Evolutionary conservation across 192 early-diverging fungal species (phyloP).

Genomic region (Dissophora globulifera): DNA sequence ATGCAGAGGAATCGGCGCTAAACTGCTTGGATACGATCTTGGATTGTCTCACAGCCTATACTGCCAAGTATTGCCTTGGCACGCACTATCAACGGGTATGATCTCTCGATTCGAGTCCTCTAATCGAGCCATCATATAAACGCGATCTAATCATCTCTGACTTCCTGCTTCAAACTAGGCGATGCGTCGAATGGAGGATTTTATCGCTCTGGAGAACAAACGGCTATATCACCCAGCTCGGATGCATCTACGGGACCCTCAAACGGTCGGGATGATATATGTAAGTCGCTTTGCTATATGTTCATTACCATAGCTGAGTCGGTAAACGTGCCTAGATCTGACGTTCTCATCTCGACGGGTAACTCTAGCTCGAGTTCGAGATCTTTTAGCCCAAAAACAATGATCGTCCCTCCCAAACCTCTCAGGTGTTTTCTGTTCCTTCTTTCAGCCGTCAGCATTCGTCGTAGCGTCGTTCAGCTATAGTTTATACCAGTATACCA

Average conservation of each 20-base stretch:
- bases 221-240: slow-evolving; percentile 39
- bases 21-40: slow-evolving; percentile 44
- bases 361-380: slow-evolving; percentile 33
- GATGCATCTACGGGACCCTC: slow-evolving; percentile 46
- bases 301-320: background rate
- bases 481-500: slow-evolving; percentile 22
- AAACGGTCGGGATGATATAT: slow-evolving; percentile 52
- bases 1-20: slow-evolving; percentile 31
- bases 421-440: too few relatives aligned
- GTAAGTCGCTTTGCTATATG: slow-evolving; percentile 10
- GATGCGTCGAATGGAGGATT: slow-evolving; percentile 30
- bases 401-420: too few relatives aligned
- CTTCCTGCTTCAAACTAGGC: slow-evolving; percentile 9
- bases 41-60: slow-evolving; percentile 50
- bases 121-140: too few relatives aligned
- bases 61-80: slow-evolving; percentile 46
- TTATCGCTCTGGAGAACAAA: slow-evolving; percentile 34
- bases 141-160: too few relatives aligned
- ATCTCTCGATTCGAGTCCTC: too few relatives aligned
- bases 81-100: slow-evolving; percentile 49
- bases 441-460: too few relatives aligned
- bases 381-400: slow-evolving; percentile 2
- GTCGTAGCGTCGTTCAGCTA: too few relatives aligned
- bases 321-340: background rate
- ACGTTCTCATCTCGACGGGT: background rate